A percentile compares a stretch with the other conserved stretches of the same genome.
Evolutionary conservation across 2,329 filamentous ascomycete species (phyloP).

Genomic region (Mycosphaerella sp.): DNA sequence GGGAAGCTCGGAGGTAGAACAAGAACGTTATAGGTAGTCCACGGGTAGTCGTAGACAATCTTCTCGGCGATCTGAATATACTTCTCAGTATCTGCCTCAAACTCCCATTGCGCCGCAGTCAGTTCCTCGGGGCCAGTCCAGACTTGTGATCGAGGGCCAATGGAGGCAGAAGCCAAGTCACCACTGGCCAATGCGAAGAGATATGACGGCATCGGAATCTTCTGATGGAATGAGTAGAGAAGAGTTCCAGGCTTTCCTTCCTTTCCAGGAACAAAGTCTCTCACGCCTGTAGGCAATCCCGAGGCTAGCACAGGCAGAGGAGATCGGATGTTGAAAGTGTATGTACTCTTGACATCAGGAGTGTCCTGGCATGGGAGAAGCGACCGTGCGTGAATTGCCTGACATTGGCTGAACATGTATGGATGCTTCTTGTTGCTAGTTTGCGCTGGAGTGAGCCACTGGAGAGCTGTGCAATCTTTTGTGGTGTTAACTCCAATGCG

Average conservation of each 20-base stretch:
- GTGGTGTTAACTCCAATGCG: conserved; percentile 63
- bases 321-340: conserved; percentile 81
- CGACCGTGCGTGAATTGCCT: conserved; percentile 90
- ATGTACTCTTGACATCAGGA: conserved; percentile 93
- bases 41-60: conserved; percentile 78
- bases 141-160: conserved; percentile 78
- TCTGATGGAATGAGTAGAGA: conserved; percentile 80
- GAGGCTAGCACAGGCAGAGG: conserved; percentile 87
- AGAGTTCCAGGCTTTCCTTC: conserved; percentile 50
- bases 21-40: conserved; percentile 92
- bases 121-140: conserved; percentile 86
- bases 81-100: conserved; percentile 83
- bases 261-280: conserved; percentile 47
- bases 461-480: conserved; percentile 79
- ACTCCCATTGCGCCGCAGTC: conserved; percentile 77
- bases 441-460: conserved; percentile 91
- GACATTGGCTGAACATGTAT: conserved; percentile 97
- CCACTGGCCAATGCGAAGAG: conserved; percentile 85
- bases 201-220: conserved; percentile 88
- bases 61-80: conserved; percentile 82
- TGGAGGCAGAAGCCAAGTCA: conserved; percentile 76
- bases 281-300: conserved; percentile 58
- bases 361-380: conserved; percentile 97
- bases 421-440: conserved; percentile 94
- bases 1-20: conserved; percentile 86